Evolutionary conservation across 2,329 filamentous ascomycete genomes (phyloP), one percentile per base, ranked within the genome.

Genomic region (Exophiala phaeomuriformis): DNA sequence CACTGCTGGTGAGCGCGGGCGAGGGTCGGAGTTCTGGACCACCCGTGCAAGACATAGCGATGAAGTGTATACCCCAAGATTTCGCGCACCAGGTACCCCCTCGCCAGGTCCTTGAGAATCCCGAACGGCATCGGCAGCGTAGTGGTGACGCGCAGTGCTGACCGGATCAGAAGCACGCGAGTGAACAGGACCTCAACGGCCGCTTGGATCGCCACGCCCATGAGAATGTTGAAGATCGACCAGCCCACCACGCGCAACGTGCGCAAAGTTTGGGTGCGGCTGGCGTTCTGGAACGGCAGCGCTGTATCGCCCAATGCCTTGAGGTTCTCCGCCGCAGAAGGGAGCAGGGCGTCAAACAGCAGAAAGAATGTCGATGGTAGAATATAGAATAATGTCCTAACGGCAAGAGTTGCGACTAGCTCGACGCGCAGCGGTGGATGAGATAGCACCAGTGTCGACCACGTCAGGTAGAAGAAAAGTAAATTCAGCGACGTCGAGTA

Each of bases 381-480:
- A 2, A 93, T 72, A 71, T 84, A 94, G 64, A 90, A 82, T 3
- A 87, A 60, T 6, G 84, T 53, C 40, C 87, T 84, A 46, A 90
- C 74, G 28, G 80, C 78, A 3, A 88, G 67, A 0, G 84, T 84
- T 51, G 84, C 87, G 49, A 86, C 74, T 1, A 93, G 67, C 67
- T 95, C 88, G 53, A 95, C 81, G 54, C 81, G 79, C 10, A 93
- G 74, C 0, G 87, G 83, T 1, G 84, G 77, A 64, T 94, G 86
- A 4, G 85, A 86, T 2, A 91, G 74, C 37, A 94, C 82, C 32
- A 96, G 77, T 0, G 88, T 91, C 4, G 83, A 82, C 90, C 90
- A 95, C 62, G 88, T 91, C 73, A 95, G 80, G 68, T 90, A 91
- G 70, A 95, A 93, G 74, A 95, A 90, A 58, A 94, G 73, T 28